phyloP scores from a whole-genome alignment of 208 protist species.

The Polymyxa betae region DNA sequence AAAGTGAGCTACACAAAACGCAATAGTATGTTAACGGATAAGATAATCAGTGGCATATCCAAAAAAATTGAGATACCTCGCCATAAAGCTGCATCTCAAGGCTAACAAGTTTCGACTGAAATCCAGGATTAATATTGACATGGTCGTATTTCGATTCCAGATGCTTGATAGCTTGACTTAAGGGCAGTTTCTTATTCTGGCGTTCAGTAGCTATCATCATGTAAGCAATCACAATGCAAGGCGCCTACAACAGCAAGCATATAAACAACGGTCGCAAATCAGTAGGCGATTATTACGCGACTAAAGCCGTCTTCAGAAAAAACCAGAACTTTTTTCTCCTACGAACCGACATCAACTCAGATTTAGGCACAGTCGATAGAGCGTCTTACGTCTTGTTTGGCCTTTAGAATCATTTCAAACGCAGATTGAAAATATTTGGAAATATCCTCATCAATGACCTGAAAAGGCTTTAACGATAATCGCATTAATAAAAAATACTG shows the following conservation, averaged over 20 bases:
- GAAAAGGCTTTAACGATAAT: not conserved
- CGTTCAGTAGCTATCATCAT: constrained; percentile 42
- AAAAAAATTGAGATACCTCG: constrained; percentile 1
- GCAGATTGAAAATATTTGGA: not conserved
- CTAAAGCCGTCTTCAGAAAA: not conserved
- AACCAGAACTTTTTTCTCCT: constrained; percentile 10
- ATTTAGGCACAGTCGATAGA: not conserved
- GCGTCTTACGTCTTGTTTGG: not conserved
- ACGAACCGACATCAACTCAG: not conserved
- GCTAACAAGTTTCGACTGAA: constrained; percentile 18
- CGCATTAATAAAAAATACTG: not conserved
- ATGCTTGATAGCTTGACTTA: not conserved
- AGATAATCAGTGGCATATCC: not conserved
- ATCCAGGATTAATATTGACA: constrained; percentile 2
- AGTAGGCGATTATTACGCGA: not conserved
- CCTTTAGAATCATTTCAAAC: constrained; percentile 13
- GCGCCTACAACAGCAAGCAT: not conserved
- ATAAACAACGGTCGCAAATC: not conserved
- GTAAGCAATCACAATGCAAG: constrained; percentile 18
- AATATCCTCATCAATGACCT: constrained; percentile 47
- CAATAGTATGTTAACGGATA: too few species aligned
- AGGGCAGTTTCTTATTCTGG: constrained; percentile 27
- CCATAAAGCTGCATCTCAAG: constrained; percentile 32
- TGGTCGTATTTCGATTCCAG: not conserved
- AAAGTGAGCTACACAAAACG: too few species aligned